Conservation (phyloP, 306 rosid genomes). For the Trifolium repens region DNA sequence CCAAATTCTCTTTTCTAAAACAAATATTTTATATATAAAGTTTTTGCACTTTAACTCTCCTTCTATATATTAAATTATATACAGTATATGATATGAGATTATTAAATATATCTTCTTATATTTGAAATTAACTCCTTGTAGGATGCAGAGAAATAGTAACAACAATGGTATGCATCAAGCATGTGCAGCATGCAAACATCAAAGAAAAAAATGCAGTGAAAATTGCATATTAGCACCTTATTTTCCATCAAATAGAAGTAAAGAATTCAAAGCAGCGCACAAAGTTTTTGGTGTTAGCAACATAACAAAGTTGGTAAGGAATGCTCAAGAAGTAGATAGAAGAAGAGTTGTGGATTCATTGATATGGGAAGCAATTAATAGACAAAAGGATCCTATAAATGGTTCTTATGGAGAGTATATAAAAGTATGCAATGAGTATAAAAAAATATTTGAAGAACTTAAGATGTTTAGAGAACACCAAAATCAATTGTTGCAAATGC, state of each 20-base stretch:
- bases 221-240: constrained; percentile 67
- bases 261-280: constrained; percentile 76
- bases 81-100: not conserved
- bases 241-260: constrained; percentile 61
- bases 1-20: not conserved
- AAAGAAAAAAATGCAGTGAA: constrained; percentile 74
- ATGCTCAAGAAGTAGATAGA: constrained; percentile 52
- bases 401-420: constrained; percentile 75
- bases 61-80: not conserved
- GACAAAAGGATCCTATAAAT: constrained; percentile 73
- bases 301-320: constrained; percentile 66
- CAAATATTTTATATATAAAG: not conserved
- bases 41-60: not conserved
- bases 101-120: not conserved
- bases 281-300: constrained; percentile 82
- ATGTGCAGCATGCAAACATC: constrained; percentile 90
- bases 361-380: constrained; percentile 79
- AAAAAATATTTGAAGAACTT: constrained; percentile 54
- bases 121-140: constrained; percentile 1
- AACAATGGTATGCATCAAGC: constrained; percentile 53
- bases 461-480: constrained; percentile 44
- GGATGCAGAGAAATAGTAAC: constrained; percentile 61
- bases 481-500: constrained; percentile 48
- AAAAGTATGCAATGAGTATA: constrained; percentile 56
- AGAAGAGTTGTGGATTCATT: constrained; percentile 66